phyloP scores from a whole-genome alignment of 768 basidiomycete genomes.

The Lanmaoa pseudosensibilis region DNA sequence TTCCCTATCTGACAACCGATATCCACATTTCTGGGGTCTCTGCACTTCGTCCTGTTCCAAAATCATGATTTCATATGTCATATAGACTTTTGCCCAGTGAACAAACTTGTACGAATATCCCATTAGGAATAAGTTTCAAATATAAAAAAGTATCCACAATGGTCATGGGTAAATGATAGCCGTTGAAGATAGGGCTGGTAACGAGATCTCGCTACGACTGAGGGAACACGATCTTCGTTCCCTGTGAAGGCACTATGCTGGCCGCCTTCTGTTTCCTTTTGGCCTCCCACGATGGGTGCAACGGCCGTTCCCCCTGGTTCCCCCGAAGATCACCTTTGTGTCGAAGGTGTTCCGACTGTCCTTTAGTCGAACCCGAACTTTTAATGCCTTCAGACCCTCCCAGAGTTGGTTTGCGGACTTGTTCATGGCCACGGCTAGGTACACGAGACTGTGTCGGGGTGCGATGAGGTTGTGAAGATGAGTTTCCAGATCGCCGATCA shows the following conservation, averaged over 20 bases:
- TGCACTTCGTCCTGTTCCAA: not conserved
- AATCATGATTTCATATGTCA: not conserved
- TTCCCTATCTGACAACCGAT: not conserved
- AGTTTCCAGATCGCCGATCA: slow-evolving; percentile 21
- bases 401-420: not conserved
- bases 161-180: not conserved
- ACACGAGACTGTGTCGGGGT: not conserved
- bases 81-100: not conserved
- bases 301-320: slow-evolving; percentile 31
- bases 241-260: slow-evolving; percentile 65
- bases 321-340: not conserved
- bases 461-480: not conserved
- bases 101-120: not conserved
- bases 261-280: slow-evolving; percentile 73
- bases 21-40: not conserved
- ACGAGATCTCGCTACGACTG: slow-evolving; percentile 8
- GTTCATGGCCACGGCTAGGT: not conserved
- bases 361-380: not conserved
- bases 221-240: slow-evolving; percentile 79
- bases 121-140: not conserved
- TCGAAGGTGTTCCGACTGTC: not conserved
- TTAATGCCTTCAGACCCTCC: not conserved
- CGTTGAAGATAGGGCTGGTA: not conserved
- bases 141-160: not conserved
- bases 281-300: slow-evolving; percentile 98